These are phyloP conservation scores for Hypoxylon subgilvum DNA, from an alignment of 495 filamentous ascomycete genomes.

Conservation along the genomic window DNA sequence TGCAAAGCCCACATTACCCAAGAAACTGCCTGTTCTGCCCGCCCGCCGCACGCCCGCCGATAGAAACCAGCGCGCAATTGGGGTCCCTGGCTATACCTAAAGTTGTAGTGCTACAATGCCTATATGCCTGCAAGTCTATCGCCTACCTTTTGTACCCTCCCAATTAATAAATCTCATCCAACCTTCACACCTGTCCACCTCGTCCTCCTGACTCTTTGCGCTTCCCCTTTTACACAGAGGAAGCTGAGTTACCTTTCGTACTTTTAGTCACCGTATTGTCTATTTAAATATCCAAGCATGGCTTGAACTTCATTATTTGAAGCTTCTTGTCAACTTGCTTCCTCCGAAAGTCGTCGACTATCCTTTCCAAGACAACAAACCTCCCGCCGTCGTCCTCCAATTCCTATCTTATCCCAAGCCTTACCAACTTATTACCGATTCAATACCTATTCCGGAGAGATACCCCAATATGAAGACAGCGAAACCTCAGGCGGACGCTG, in stretches of 20 bases:
- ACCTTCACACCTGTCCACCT: conserved; percentile 9
- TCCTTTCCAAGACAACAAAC: conserved; percentile 17
- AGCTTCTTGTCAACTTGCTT: conserved; percentile 33
- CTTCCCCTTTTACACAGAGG: conserved; percentile 26
- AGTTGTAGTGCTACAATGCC: background rate
- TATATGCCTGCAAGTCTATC: background rate
- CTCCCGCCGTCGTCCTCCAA: background rate
- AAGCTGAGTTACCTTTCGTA: conserved; percentile 27
- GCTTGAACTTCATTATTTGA: conserved; percentile 40
- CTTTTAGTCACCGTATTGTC: conserved; percentile 19
- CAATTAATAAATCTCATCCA: conserved; percentile 32
- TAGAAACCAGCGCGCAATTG: conserved; percentile 37
- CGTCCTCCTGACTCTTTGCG: conserved; percentile 31
- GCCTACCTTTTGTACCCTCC: conserved; percentile 4
- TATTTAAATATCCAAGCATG: conserved; percentile 38
- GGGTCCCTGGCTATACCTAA: conserved; percentile 15
- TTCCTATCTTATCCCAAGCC: conserved; percentile 16
- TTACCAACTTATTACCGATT: conserved; percentile 7
- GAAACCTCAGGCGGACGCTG: conserved; percentile 51
- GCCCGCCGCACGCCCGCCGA: conserved; percentile 37
- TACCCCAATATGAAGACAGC: conserved; percentile 57
- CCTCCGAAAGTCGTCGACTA: conserved; percentile 21
- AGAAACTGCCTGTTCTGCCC: no score
- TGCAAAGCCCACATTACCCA: conserved; percentile 15
- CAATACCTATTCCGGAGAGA: background rate